Evolutionary conservation across 2,329 filamentous ascomycete species (phyloP).

Genomic region (Talaromyces pinophilus): DNA sequence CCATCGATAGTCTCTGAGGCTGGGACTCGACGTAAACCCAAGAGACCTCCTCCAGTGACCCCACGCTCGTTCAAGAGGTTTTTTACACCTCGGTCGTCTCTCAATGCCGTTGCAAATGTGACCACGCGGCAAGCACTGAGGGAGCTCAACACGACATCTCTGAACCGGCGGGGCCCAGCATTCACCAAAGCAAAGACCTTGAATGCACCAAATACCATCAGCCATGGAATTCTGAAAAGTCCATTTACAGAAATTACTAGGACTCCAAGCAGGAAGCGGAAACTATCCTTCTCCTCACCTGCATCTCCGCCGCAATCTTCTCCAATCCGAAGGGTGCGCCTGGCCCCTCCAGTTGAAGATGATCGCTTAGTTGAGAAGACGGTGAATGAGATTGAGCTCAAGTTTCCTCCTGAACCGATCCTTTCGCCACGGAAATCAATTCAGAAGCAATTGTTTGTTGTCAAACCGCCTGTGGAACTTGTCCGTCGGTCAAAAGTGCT

Average conservation of each 20-base stretch:
- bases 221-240: slow-evolving; percentile 30
- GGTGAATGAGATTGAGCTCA: slow-evolving; percentile 33
- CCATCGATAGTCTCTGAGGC: slow-evolving; percentile 44
- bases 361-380: slow-evolving; percentile 34
- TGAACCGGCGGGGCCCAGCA: slow-evolving; percentile 46
- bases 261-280: slow-evolving; percentile 49
- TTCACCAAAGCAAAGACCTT: slow-evolving; percentile 42
- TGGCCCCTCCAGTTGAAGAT: slow-evolving; percentile 35
- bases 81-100: slow-evolving; percentile 51
- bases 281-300: slow-evolving; percentile 48
- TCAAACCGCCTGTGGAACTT: slow-evolving; percentile 31
- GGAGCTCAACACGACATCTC: slow-evolving; percentile 46
- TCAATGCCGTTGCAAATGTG: slow-evolving; percentile 38
- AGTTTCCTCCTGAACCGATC: slow-evolving; percentile 3
- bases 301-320: slow-evolving; percentile 54
- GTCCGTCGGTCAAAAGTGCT: slow-evolving; percentile 41
- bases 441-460: slow-evolving; percentile 21
- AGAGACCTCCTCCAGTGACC: slow-evolving; percentile 51
- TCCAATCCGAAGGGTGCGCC: slow-evolving; percentile 47
- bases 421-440: slow-evolving; percentile 19
- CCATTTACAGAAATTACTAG: slow-evolving; percentile 35
- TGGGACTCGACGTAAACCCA: slow-evolving; percentile 40
- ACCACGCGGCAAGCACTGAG: slow-evolving; percentile 48
- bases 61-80: slow-evolving; percentile 55
- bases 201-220: slow-evolving; percentile 17